phyloP scores from a whole-genome alignment of 805 yeast species.

The Candida schatavii region DNA sequence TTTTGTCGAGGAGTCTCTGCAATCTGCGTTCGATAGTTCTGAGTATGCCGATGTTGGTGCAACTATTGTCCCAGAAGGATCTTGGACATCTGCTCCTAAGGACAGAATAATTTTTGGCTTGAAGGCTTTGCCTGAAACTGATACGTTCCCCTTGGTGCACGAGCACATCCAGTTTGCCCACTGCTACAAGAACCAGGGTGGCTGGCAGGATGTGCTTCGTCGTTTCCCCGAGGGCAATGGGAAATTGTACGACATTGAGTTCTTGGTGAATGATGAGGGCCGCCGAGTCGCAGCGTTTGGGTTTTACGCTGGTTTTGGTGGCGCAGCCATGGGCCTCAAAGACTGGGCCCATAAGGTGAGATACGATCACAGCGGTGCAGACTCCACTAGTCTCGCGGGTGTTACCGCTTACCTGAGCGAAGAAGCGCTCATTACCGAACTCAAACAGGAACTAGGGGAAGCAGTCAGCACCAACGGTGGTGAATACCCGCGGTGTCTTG shows the following conservation, averaged over 20 bases:
- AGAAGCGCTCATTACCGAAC: conserved; percentile 63
- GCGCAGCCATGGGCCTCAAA: conserved; percentile 92
- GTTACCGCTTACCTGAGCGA: conserved; percentile 84
- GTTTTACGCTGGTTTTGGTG: conserved; percentile 99
- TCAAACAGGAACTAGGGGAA: conserved; percentile 52
- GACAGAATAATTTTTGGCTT: conserved; percentile 89
- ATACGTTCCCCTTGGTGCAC: conserved; percentile 85
- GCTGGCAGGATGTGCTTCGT: conserved; percentile 87
- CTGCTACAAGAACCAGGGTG: conserved; percentile 95
- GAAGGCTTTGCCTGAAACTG: conserved; percentile 91
- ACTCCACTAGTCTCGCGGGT: conserved; percentile 77
- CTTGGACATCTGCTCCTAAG: conserved; percentile 88
- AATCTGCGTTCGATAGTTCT: conserved; percentile 70
- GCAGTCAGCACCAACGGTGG: conserved; percentile 61
- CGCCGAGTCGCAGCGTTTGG: conserved; percentile 99
- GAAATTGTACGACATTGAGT: conserved; percentile 87
- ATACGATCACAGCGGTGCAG: conserved; percentile 55
- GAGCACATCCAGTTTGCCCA: conserved; percentile 98
- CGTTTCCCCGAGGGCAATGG: conserved; percentile 94
- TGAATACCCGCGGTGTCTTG: conserved; percentile 71
- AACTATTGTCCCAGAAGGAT: conserved; percentile 83
- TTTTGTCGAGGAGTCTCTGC: conserved; percentile 82
- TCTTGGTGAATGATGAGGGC: conserved; percentile 88
- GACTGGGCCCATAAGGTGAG: conserved; percentile 93
- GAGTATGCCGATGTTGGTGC: conserved; percentile 86